Base-by-base conservation (phyloP, 2,329 filamentous ascomycete genomes). In the Tothia fuscella region DNA sequence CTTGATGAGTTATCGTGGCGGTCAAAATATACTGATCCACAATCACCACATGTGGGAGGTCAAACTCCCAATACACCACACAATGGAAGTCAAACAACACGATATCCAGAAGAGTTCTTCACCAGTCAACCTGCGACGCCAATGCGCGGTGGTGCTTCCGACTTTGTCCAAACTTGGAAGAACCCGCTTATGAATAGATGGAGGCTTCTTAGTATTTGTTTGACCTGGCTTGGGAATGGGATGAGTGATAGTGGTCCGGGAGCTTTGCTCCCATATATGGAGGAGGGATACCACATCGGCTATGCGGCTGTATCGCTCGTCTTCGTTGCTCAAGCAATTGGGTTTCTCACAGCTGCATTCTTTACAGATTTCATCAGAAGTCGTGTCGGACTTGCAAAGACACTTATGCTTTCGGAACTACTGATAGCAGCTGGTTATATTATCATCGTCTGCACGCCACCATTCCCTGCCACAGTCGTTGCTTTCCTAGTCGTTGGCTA, bases 291-390 rank as follows among this genome's bases (percentile, higher is more conserved):
- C 54, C 50, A 68, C 44, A 84, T 91, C 43, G 80, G 79, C 31
- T 89, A 91, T 56, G 80, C 78, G 2, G 61, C 85, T 6, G 82
- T 91, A 3, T 89, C 85, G 2, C 65, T 89, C 28, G 83, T 93
- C 53, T 93, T 91, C 63, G 72, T 91, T 22, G 74, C 79, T 33
- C 83, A 83, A 50, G 83, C 85, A 0, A 49, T 80, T 4, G 85
- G 85, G 13, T 93, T 86, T 62, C 78, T 93, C 53, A 58, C 71
- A 10, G 80, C 81, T 1, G 84, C 84, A 1, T 72, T 79, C 28
- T 67, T 80, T 47, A 71, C 80, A n/a, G 79, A 87, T 51, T 58
- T 63, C 1, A 63, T 87, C 3, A 70, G 78, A 41, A 61, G 63
- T 5, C 71, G 70, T 16, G 59, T 87, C 2, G 83, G 85, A 6